Evolutionary conservation across 2,329 filamentous ascomycete genomes (phyloP), one percentile per base, ranked within the genome.

Genomic region (Cladosporium sp.): DNA sequence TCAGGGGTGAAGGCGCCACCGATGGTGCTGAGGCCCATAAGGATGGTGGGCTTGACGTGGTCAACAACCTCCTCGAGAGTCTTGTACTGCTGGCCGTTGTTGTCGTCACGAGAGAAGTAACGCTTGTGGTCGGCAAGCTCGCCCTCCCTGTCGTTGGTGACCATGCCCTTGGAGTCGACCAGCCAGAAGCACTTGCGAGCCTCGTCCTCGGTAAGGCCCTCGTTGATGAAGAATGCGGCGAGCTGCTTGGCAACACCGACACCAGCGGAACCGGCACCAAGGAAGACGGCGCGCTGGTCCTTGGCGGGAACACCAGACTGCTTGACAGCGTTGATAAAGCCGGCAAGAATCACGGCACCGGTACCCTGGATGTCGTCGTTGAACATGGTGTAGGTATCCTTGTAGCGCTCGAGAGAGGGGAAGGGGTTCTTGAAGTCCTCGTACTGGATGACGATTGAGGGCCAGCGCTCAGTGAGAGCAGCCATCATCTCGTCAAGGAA

Each of bases 291-390:
- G 58, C 89, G 89, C 76, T 99, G 94, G 70, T 97, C 91, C 76
- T 91, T 89, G 52, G 92, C 78, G 28, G 91, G 89, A 15, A 96
- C 86, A 54, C 88, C 89, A 14, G 92, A 95, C 61, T 90, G 85
- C 77, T 93, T 93, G 61, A 96, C 91, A 28, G 82, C 82, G 65
- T 82, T 84, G 76, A 89, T 85, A 74, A 89, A 82, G 67, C 93
- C 93, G 64, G 84, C 93, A 58, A 97, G 84, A 62, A 97, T 92
- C 70, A 99, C 94, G 63, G 93, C 92, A 67, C 94, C 94, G 67
- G 94, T 97, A 65, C 93, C 93, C 80, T 97, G 93, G 72, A 99
- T 94, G 73, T 99, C 93, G 72, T 97, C 94, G 75, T 97, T 97
- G 85, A 99, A 99, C 82, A 90, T 95, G 75, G 90, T 92, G 81